Percentiles rank a stretch among this genome's conserved stretches.
Evolutionary conservation across 352 stramenopile genomes (phyloP).

Genomic region (Pythium rishiriense): DNA sequence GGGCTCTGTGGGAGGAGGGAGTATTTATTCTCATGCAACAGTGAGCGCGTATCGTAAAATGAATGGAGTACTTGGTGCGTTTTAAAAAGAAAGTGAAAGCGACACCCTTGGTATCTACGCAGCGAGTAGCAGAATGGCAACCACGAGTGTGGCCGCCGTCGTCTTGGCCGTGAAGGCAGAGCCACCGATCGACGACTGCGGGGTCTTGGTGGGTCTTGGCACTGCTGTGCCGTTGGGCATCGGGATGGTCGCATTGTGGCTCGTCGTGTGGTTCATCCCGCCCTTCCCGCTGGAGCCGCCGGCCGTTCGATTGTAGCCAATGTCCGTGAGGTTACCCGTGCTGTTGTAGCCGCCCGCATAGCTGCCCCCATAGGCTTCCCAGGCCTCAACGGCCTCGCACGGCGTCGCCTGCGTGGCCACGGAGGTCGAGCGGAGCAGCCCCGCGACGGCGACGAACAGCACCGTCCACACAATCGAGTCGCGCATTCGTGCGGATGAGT

Average conservation of each 20-base stretch:
- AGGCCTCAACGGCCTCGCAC: conserved; percentile 12
- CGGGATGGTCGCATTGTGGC: conserved; percentile 20
- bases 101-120: neutral
- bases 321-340: conserved; percentile 24
- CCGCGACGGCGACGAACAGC: neutral
- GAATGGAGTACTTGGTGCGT: too few relatives aligned
- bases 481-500: neutral
- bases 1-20: neutral
- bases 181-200: neutral
- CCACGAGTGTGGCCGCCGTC: conserved; percentile 5
- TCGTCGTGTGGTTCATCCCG: conserved; percentile 19
- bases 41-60: conserved; percentile 6
- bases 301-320: conserved; percentile 14
- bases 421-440: neutral
- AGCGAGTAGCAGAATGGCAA: conserved; percentile 5
- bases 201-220: conserved; percentile 1
- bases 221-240: conserved; percentile 16
- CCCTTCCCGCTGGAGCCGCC: conserved; percentile 1
- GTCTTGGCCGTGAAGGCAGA: conserved; percentile 16
- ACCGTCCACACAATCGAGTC: conserved; percentile 8
- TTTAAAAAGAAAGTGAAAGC: too few relatives aligned
- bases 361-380: conserved; percentile 9
- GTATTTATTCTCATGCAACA: conserved; percentile 20
- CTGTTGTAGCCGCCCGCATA: conserved; percentile 12
- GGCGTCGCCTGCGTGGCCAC: conserved; percentile 1